A percentile compares a stretch with the other conserved stretches of the same genome.
Conservation (phyloP, 306 rosid genomes). For the Sicyos edulis region DNA sequence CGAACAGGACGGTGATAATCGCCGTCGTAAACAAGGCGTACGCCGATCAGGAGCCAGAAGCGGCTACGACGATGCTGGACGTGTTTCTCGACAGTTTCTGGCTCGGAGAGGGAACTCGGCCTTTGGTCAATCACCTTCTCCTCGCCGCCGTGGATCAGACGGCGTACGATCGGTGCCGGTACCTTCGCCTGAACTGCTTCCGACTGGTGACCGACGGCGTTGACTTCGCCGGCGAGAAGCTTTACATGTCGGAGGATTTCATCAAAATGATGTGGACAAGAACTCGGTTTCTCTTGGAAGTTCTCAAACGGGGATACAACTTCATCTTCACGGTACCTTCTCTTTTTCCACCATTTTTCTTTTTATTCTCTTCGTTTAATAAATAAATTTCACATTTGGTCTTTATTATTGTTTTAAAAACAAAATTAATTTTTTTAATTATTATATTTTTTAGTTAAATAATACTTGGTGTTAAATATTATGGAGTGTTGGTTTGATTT, state of each 20-base stretch:
- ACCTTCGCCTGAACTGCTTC: slow-evolving; percentile 46
- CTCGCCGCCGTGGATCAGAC: slow-evolving; percentile 60
- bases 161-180: slow-evolving; percentile 56
- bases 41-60: slow-evolving; percentile 37
- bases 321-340: slow-evolving; percentile 58
- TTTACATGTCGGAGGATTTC: slow-evolving; percentile 64
- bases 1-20: slow-evolving; percentile 58
- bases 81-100: slow-evolving; percentile 61
- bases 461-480: too few relatives aligned
- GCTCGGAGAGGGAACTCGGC: slow-evolving; percentile 56
- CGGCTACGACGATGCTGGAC: slow-evolving; percentile 59
- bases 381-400: not conserved
- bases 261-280: slow-evolving; percentile 82
- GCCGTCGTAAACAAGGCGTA: slow-evolving; percentile 59
- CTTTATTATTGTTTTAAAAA: too few relatives aligned
- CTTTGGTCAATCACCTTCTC: slow-evolving; percentile 43
- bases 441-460: too few relatives aligned
- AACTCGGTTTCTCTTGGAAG: slow-evolving; percentile 44
- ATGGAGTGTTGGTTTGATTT: too few relatives aligned
- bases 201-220: slow-evolving; percentile 45
- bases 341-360: not conserved
- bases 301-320: slow-evolving; percentile 69
- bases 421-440: too few relatives aligned
- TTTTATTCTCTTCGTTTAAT: not conserved
- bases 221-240: slow-evolving; percentile 52